phyloP scores from a whole-genome alignment of 2,329 filamentous ascomycete species.

The Hypoxylon sp. region DNA sequence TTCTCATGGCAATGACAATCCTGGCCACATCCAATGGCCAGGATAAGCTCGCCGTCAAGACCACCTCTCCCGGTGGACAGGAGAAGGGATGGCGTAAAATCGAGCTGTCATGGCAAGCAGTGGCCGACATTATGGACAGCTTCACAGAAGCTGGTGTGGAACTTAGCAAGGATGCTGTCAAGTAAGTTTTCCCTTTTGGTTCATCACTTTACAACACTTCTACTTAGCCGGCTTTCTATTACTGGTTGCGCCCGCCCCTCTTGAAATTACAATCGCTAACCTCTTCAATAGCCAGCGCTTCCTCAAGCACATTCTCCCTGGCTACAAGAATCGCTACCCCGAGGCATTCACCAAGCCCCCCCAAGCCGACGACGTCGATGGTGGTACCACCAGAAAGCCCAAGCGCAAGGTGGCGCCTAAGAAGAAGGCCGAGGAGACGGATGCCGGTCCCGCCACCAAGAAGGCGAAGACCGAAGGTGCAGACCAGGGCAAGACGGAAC shows the following conservation, averaged over 20 bases:
- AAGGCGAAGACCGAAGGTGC: background rate
- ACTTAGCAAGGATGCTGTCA: background rate
- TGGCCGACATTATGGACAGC: background rate
- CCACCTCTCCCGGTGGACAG: background rate
- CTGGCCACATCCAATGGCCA: background rate
- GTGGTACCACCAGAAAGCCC: background rate
- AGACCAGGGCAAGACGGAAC: too few relatives aligned
- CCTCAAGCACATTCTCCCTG: background rate
- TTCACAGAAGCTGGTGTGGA: too few relatives aligned
- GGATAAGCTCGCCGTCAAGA: background rate
- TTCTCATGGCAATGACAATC: background rate
- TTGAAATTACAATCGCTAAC: background rate
- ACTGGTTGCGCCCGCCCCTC: background rate
- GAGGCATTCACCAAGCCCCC: background rate
- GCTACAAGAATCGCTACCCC: background rate
- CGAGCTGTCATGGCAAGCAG: background rate
- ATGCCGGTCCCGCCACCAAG: background rate
- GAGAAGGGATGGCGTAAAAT: background rate
- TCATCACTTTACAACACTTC: background rate
- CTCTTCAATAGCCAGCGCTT: background rate
- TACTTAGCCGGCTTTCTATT: background rate
- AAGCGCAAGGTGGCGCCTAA: background rate
- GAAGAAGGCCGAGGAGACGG: background rate
- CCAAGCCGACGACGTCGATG: background rate
- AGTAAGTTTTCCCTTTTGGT: constrained; percentile 5